Evolutionary conservation across 805 yeast genomes (phyloP).

Genomic region (Diddensiella transvaalensis): DNA sequence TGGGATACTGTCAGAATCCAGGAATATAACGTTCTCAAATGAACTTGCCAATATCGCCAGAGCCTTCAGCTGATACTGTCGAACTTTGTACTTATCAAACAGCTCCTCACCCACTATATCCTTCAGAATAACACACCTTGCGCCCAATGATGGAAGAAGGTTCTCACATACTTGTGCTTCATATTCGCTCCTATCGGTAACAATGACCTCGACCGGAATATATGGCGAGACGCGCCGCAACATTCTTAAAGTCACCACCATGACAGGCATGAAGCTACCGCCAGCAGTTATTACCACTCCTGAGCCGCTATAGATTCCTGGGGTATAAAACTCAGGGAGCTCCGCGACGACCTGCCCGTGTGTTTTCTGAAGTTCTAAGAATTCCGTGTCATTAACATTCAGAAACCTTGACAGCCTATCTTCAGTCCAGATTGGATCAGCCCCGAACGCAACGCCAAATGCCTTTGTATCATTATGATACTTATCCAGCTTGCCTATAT

Average conservation of each 20-base stretch:
- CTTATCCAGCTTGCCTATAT: slow-evolving; percentile 38
- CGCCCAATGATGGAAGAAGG: slow-evolving; percentile 58
- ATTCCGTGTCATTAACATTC: slow-evolving; percentile 42
- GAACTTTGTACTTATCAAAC: slow-evolving; percentile 45
- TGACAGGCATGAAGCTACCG: slow-evolving; percentile 70
- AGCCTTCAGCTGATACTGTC: slow-evolving; percentile 66
- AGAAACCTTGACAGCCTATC: slow-evolving; percentile 49
- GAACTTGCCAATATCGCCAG: slow-evolving; percentile 68
- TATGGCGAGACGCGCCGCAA: slow-evolving; percentile 63
- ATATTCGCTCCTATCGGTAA: slow-evolving; percentile 67
- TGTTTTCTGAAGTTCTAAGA: slow-evolving; percentile 42
- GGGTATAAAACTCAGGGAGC: slow-evolving; percentile 38
- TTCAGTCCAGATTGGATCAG: slow-evolving; percentile 46
- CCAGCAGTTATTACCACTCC: slow-evolving; percentile 77
- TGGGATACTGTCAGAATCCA: slow-evolving; percentile 78
- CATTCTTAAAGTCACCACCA: slow-evolving; percentile 59
- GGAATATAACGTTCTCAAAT: slow-evolving; percentile 64
- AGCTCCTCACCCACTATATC: slow-evolving; percentile 58
- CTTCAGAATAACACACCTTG: slow-evolving; percentile 61
- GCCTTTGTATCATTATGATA: slow-evolving; percentile 44
- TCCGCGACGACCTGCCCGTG: slow-evolving; percentile 45
- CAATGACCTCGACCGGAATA: slow-evolving; percentile 77
- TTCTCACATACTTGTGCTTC: slow-evolving; percentile 67
- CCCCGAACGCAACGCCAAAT: slow-evolving; percentile 26
- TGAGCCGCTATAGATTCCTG: slow-evolving; percentile 35